phyloP scores from a whole-genome alignment of 768 basidiomycete genomes.

The Gelatoporia subvermispora region DNA sequence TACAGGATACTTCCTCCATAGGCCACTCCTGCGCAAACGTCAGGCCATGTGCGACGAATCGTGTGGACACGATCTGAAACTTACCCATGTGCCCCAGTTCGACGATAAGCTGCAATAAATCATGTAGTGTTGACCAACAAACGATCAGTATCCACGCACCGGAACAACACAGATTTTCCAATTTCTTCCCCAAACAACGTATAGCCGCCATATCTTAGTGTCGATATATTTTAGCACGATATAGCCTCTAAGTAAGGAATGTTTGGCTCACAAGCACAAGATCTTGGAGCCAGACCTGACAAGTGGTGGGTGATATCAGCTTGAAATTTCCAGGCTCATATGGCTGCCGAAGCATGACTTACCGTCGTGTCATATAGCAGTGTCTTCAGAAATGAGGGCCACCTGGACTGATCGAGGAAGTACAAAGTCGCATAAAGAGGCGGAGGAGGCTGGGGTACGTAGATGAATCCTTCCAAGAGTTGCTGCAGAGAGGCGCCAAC shows the following conservation, averaged over 20 bases:
- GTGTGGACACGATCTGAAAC: no score
- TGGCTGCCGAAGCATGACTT: background rate
- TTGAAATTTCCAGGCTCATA: background rate
- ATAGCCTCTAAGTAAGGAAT: no score
- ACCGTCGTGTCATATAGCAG: background rate
- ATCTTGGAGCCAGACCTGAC: background rate
- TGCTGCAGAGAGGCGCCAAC: background rate
- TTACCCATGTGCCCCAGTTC: no score
- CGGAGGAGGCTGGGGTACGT: background rate
- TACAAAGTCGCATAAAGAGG: background rate
- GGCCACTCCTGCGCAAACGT: no score
- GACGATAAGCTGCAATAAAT: no score
- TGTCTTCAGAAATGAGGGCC: background rate
- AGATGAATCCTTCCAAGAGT: background rate
- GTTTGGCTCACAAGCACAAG: background rate
- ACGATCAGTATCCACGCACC: constrained; percentile 6
- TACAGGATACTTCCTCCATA: no score
- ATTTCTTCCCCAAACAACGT: constrained; percentile 17
- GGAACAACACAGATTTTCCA: constrained; percentile 18
- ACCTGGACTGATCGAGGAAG: background rate
- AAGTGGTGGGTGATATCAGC: no score
- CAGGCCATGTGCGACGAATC: no score
- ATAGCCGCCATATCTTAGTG: constrained; percentile 21
- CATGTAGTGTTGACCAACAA: no score
- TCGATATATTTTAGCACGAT: no score